phyloP scores from a whole-genome alignment of 1,139 yeast genomes.

The Hansenula sp. region DNA sequence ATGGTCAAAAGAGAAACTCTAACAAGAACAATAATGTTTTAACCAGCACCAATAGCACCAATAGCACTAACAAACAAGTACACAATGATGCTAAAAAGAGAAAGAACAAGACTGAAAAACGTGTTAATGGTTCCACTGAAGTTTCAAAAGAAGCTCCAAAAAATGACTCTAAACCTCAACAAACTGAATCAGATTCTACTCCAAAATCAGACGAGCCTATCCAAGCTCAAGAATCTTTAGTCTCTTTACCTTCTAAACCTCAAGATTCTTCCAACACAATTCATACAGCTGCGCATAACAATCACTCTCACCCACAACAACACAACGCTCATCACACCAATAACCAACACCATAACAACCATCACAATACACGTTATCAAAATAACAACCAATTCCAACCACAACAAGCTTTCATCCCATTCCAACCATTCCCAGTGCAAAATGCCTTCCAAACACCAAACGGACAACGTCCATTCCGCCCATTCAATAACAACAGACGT shows the following conservation, averaged over 20 bases:
- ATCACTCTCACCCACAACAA: conserved; percentile 10
- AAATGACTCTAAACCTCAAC: not conserved
- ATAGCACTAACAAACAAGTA: conserved; percentile 15
- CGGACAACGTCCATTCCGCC: conserved; percentile 23
- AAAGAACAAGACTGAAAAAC: conserved; percentile 16
- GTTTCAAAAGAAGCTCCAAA: conserved; percentile 22
- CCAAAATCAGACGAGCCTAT: not conserved
- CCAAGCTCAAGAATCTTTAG: no score
- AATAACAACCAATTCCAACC: conserved; percentile 16
- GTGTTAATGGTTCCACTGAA: conserved; percentile 21
- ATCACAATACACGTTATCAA: conserved; percentile 6
- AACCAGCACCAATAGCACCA: conserved; percentile 23
- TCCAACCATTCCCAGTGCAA: conserved; percentile 18
- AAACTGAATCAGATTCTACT: no score
- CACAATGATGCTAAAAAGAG: conserved; percentile 13
- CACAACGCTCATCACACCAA: conserved; percentile 8
- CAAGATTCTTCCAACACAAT: no score
- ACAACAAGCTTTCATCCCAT: conserved; percentile 17
- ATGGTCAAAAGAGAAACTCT: conserved; percentile 7
- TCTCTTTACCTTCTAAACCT: not conserved
- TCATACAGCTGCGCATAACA: no score
- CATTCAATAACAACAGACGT: conserved; percentile 17
- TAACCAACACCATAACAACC: conserved; percentile 5
- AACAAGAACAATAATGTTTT: conserved; percentile 23
- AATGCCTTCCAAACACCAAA: conserved; percentile 18